Base-by-base conservation (phyloP, 2,329 filamentous ascomycete species). In the Fusarium sp. region DNA sequence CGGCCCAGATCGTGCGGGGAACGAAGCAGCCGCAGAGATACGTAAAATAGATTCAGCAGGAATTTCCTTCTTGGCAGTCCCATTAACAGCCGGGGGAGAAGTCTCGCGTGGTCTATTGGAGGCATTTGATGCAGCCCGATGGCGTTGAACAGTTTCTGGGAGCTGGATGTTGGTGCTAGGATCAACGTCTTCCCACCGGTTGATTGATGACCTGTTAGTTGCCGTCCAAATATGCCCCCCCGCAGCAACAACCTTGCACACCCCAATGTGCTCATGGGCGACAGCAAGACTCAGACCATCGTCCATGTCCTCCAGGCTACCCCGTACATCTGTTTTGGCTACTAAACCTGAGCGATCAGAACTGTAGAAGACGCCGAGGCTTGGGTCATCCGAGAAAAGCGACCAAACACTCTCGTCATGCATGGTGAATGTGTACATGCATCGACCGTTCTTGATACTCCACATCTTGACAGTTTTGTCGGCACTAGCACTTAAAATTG, bases 381-480 rank as follows among this genome's bases (percentile, higher is more conserved):
- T 87, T 1, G 94, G 94, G 72, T 97, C 89, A 54, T 95, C 90
- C 0, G 96, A 97, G 79, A 92, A 97, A 22, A 99, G 84, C 2
- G 93, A 96, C 96, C 96, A 99, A 22, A 99, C 93, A 76, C 94
- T 97, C 76, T 97, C 94, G 76, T 97, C 97, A 81, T 99, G 96
- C 96, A 99, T 99, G 55, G 94, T 97, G 72, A 99, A 87, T 1
- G 96, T 99, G 79, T 97, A 93, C 91, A 98, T 95, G 84, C 96
- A 99, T 71, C 96, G 87, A 56, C 96, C 96, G 22, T 94, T 95
- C 13, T 92, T 96, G 71, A 98, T 90, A 70, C 94, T 97, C 96
- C 96, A 99, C 59, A 98, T 89, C 82, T 99, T 99, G 82, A 99
- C 91, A 0, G 96, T 98, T 80, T 97, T 94, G 78, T 99, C 96